Conservation (phyloP, 805 yeast genomes). For the Tanozyma kutaoensis region DNA sequence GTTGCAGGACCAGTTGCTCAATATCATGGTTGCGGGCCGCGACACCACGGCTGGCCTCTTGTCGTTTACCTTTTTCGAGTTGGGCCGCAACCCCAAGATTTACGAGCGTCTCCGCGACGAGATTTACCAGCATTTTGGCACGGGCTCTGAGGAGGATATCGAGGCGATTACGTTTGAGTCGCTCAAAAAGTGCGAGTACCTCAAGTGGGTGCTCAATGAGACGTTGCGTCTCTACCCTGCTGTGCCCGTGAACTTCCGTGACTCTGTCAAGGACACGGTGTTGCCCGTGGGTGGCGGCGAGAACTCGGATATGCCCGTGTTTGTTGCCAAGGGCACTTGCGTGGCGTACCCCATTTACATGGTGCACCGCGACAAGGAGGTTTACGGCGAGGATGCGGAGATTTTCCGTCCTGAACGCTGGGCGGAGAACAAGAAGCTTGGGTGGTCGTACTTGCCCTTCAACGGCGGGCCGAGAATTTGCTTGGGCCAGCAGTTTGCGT, state of each 20-base stretch:
- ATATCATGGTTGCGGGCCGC: slow-evolving; percentile 28
- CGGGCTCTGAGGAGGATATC: slow-evolving; percentile 13
- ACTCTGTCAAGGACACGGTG: slow-evolving; percentile 9
- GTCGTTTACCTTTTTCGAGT: slow-evolving; percentile 20
- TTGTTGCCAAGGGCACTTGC: slow-evolving; percentile 27
- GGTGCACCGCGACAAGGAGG: slow-evolving; percentile 25
- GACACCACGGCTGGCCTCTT: slow-evolving; percentile 29
- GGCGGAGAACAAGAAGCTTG: slow-evolving; percentile 19
- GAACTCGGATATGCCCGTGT: slow-evolving; percentile 9
- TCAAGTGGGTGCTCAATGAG: slow-evolving; percentile 23
- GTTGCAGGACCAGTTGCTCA: slow-evolving; percentile 24
- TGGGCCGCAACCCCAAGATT: slow-evolving; percentile 19
- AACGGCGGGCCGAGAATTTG: slow-evolving; percentile 46
- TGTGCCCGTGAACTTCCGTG: slow-evolving; percentile 11
- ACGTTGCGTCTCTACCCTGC: slow-evolving; percentile 22
- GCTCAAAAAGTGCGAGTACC: slow-evolving; percentile 25
- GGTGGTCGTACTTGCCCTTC: slow-evolving; percentile 39
- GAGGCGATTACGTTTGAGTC: slow-evolving; percentile 22
- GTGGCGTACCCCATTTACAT: slow-evolving; percentile 24
- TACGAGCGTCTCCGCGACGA: slow-evolving; percentile 18
- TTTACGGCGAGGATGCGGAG: slow-evolving; percentile 32
- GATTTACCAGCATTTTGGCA: slow-evolving; percentile 16
- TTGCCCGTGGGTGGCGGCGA: slow-evolving; percentile 15
- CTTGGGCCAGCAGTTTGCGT: slow-evolving; percentile 43
- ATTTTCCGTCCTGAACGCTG: slow-evolving; percentile 37